Percentiles rank a stretch among this genome's conserved stretches.
These are phyloP conservation scores for Lachnellula arida DNA, from an alignment of 2,329 filamentous ascomycete genomes.

Conservation along the genomic window DNA sequence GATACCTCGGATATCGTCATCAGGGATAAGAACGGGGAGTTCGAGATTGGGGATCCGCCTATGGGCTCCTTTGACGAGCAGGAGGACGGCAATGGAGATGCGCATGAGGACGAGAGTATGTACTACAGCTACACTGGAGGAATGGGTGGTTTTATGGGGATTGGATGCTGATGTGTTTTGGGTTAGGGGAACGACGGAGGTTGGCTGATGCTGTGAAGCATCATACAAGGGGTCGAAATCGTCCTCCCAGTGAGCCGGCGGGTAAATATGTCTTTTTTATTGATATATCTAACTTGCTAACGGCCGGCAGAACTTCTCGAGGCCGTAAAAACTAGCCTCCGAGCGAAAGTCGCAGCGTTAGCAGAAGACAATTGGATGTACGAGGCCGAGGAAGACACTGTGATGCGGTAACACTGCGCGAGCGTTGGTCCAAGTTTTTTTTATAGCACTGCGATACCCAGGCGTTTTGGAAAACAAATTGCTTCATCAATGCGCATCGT, in stretches of 20 bases:
- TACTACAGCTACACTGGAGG: constrained; percentile 21
- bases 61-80: constrained; percentile 45
- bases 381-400: constrained; percentile 45
- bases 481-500: constrained; percentile 8
- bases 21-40: constrained; percentile 57
- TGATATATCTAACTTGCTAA: constrained; percentile 11
- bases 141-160: constrained; percentile 11
- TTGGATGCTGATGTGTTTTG: too few species aligned
- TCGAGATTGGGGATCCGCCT: constrained; percentile 55
- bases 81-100: constrained; percentile 53
- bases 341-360: constrained; percentile 66
- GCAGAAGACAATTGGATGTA: constrained; percentile 92
- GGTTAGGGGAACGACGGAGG: constrained; percentile 52
- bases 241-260: constrained; percentile 58
- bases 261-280: constrained; percentile 41
- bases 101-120: constrained; percentile 51
- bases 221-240: constrained; percentile 51
- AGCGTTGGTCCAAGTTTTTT: constrained; percentile 3
- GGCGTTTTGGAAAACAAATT: constrained; percentile 11
- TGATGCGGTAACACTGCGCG: constrained; percentile 12
- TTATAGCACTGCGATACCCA: constrained; percentile 25
- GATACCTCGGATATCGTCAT: constrained; percentile 54
- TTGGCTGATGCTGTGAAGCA: constrained; percentile 58
- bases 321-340: constrained; percentile 63
- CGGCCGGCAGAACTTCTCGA: constrained; percentile 58